Conservation (phyloP, 1,284 basidiomycete genomes). For the Mycosarcoma mackinlayi region DNA sequence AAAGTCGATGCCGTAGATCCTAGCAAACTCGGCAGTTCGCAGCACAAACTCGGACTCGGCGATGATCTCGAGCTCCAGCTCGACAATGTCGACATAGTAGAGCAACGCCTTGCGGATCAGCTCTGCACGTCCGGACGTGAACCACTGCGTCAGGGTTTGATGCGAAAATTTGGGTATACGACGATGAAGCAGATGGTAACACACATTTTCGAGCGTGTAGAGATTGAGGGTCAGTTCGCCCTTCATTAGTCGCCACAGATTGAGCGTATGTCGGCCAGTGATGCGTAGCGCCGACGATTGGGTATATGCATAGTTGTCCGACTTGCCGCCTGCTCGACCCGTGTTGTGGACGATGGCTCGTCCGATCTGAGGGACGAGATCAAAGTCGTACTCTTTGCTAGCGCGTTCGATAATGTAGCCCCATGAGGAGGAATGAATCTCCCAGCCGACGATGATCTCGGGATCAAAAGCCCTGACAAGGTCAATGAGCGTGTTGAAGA, state of each 20-base stretch:
- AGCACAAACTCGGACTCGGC: conserved; percentile 61
- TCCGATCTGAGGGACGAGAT: conserved; percentile 69
- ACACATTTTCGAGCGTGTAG: conserved; percentile 91
- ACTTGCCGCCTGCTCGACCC: conserved; percentile 53
- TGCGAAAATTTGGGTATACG: conserved; percentile 78
- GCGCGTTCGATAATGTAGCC: conserved; percentile 85
- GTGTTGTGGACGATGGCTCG: conserved; percentile 61
- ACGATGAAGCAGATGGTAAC: conserved; percentile 69
- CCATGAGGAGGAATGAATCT: conserved; percentile 88
- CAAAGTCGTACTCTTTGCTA: conserved; percentile 56
- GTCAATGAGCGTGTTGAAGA: conserved; percentile 84
- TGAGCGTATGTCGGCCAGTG: conserved; percentile 87
- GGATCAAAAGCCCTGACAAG: conserved; percentile 83
- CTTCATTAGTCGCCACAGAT: conserved; percentile 91
- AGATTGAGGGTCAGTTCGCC: conserved; percentile 81
- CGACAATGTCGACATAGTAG: conserved; percentile 57
- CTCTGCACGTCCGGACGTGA: conserved; percentile 67
- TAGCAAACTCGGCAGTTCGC: conserved; percentile 81
- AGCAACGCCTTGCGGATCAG: conserved; percentile 33
- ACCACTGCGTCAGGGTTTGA: conserved; percentile 79
- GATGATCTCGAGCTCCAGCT: conserved; percentile 56
- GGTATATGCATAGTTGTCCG: conserved; percentile 74
- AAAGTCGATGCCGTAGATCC: conserved; percentile 97
- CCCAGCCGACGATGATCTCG: conserved; percentile 91
- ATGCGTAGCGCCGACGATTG: conserved; percentile 86